Evolutionary conservation across 2,329 filamentous ascomycete genomes (phyloP), one percentile per base, ranked within the genome.

Genomic region (Pseudogymnoascus sp.): DNA sequence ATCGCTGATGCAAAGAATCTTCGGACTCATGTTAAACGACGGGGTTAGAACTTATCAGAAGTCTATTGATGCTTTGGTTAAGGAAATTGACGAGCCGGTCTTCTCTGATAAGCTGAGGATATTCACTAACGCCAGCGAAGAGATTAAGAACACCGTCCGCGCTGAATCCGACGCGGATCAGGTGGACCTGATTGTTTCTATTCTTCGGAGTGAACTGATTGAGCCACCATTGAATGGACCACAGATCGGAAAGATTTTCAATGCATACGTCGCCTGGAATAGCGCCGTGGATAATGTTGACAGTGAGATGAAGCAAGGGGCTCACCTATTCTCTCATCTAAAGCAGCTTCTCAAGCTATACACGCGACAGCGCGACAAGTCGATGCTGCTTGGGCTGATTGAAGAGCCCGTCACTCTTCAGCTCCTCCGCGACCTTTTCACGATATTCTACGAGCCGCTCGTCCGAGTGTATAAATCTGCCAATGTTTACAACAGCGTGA

Each of bases 401-500:
- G 92, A 97, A 75, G 93, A 99, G 77, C 91, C 94, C 0, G 92
- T 93, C n/a, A 97, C 94, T 0, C 80, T 99, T n/a, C 89, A 95
- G 71, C 82, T 99, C 28, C 94, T 99, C 81, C 86, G 92, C 57
- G 94, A 99, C 70, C 81, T 99, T 22, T 97, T 99, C 74, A 96
- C 92, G 35, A 97, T 99, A 72, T 99, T 99, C 77, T 99, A 99
- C 75, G 94, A 99, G 72, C 94, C 94, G 0, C 85, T 99, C 20
- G 91, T 99, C 14, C 85, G 94, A 57, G 94, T 99, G 0, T 99
- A 99, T 81, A 99, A 97, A 76, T 96, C 92, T 18, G 94, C 94
- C 66, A 99, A 97, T 69, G 93, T 99, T 25, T 97, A 97, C 80
- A 94, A 86, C 78, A 95, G 90, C 71, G 93, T 99, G 63, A 97